phyloP scores from a whole-genome alignment of 805 yeast genomes.

The Wickerhamomyces strasburgensis region DNA sequence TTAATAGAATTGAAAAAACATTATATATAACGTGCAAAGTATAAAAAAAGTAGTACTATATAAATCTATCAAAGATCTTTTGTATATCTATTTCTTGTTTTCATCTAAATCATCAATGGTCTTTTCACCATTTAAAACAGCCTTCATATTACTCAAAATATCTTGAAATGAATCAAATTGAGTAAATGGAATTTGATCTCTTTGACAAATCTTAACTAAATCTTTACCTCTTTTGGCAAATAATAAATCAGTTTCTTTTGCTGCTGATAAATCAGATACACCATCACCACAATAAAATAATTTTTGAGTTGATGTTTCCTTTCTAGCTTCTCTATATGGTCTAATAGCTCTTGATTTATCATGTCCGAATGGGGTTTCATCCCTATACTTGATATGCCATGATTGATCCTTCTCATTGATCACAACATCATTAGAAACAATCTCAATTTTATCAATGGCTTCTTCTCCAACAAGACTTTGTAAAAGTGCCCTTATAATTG shows the following conservation, averaged over 20 bases:
- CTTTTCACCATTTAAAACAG: constrained; percentile 43
- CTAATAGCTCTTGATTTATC: constrained; percentile 84
- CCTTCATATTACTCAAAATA: constrained; percentile 57
- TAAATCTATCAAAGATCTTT: not conserved
- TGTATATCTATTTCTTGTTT: constrained; percentile 16
- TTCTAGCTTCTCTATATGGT: constrained; percentile 29
- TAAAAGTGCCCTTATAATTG: constrained; percentile 77
- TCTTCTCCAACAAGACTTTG: constrained; percentile 71
- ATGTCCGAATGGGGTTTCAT: constrained; percentile 88
- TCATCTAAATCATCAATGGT: constrained; percentile 32
- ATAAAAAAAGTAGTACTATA: not conserved
- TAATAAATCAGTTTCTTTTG: constrained; percentile 86
- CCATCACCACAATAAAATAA: constrained; percentile 97
- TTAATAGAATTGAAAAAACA: not conserved
- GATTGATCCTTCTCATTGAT: constrained; percentile 43
- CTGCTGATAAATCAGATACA: constrained; percentile 91
- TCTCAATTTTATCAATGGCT: constrained; percentile 65
- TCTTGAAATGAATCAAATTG: constrained; percentile 76
- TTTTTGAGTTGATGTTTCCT: constrained; percentile 43
- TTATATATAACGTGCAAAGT: not conserved
- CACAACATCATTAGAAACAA: constrained; percentile 74
- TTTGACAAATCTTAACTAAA: constrained; percentile 75
- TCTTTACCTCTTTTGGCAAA: constrained; percentile 94
- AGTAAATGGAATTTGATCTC: constrained; percentile 76
- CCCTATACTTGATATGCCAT: constrained; percentile 85